Conservation (phyloP, 805 yeast species). For the Candida nanaspora region DNA sequence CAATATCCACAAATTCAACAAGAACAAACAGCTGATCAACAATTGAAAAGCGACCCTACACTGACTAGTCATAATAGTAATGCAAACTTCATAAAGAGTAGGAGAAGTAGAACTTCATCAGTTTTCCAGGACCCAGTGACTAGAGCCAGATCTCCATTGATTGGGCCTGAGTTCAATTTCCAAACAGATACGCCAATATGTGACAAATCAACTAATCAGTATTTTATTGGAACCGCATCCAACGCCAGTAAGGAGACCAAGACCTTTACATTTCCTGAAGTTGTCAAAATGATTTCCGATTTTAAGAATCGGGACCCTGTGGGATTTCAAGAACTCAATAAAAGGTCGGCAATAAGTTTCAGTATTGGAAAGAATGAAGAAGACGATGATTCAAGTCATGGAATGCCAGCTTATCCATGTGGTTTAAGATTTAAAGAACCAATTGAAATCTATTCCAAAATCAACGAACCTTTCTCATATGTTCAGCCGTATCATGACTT, state of each 20-base stretch:
- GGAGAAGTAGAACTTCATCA: no score
- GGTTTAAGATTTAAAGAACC: slow-evolving; percentile 53
- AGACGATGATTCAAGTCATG: slow-evolving; percentile 16
- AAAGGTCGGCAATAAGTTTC: slow-evolving; percentile 36
- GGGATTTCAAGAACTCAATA: slow-evolving; percentile 26
- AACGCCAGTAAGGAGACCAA: slow-evolving; percentile 25
- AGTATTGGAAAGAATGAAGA: slow-evolving; percentile 38
- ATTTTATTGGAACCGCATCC: slow-evolving; percentile 47
- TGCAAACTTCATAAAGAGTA: neutral
- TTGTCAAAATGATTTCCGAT: slow-evolving; percentile 36
- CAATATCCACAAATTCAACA: neutral
- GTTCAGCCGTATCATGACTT: slow-evolving; percentile 87
- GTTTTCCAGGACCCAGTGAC: no score
- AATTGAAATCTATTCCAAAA: slow-evolving; percentile 71
- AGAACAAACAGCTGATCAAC: neutral
- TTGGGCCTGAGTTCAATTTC: slow-evolving; percentile 1
- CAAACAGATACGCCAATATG: slow-evolving; percentile 32
- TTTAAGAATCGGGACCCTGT: slow-evolving; percentile 34
- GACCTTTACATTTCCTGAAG: slow-evolving; percentile 53
- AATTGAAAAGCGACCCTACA: no score
- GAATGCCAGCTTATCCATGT: slow-evolving; percentile 12
- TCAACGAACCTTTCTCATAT: slow-evolving; percentile 74
- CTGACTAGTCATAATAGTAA: no score
- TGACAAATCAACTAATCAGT: slow-evolving; percentile 59
- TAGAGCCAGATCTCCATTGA: neutral